Conservation (phyloP, 371 early-diverging fungal species). For the Enterocytospora artemiae region DNA sequence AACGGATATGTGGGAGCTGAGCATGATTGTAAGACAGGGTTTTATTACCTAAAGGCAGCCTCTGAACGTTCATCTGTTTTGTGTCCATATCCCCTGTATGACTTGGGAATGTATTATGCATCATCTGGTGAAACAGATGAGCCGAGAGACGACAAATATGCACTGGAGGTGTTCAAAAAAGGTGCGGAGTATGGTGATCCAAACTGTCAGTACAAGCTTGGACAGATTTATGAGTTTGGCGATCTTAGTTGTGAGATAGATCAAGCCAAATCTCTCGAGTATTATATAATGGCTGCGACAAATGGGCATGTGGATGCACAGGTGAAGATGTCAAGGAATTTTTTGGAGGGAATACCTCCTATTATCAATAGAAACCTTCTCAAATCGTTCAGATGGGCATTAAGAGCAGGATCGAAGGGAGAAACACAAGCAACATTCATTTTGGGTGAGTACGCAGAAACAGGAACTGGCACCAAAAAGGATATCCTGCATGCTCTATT, state of each 20-base stretch:
- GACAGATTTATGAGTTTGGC: conserved; percentile 45
- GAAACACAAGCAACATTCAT: conserved; percentile 35
- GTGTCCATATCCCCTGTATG: conserved; percentile 57
- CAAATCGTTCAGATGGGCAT: conserved; percentile 43
- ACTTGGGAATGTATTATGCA: conserved; percentile 56
- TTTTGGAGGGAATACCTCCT: conserved; percentile 27
- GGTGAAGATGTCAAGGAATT: conserved; percentile 21
- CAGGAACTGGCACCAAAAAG: conserved; percentile 32
- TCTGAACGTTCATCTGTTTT: conserved; percentile 39
- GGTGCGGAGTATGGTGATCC: conserved; percentile 54
- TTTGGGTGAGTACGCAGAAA: conserved; percentile 43
- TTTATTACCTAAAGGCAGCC: conserved; percentile 56
- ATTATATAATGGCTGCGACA: conserved; percentile 49
- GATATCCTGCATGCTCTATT: conserved; percentile 45
- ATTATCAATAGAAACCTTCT: conserved; percentile 7
- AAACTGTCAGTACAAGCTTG: conserved; percentile 52
- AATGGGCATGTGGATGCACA: conserved; percentile 55
- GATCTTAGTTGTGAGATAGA: conserved; percentile 34
- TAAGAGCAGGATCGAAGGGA: conserved; percentile 40
- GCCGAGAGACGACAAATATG: conserved; percentile 46
- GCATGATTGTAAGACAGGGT: conserved; percentile 47
- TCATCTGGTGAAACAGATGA: conserved; percentile 15
- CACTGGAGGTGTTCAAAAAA: conserved; percentile 47
- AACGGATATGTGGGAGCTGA: conserved; percentile 42
- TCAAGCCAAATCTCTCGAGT: conserved; percentile 33